A percentile compares a stretch with the other conserved stretches of the same genome.
Evolutionary conservation across 2,329 filamentous ascomycete species (phyloP).

Genomic region (Xylaria polymorpha): DNA sequence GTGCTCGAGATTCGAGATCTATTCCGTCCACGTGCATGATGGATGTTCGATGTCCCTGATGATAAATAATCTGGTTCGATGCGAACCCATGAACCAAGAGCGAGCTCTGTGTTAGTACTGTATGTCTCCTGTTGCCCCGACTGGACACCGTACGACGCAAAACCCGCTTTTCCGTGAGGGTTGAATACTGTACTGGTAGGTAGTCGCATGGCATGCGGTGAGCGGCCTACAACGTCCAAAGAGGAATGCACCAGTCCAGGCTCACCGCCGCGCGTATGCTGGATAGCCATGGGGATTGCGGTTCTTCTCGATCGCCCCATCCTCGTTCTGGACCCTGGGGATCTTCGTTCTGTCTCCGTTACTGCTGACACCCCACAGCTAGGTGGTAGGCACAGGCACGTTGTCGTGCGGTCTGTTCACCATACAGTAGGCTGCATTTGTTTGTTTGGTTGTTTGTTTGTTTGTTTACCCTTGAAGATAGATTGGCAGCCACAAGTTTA

Average conservation of each 20-base stretch:
- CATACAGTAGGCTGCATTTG: constrained; percentile 3
- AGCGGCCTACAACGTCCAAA: constrained; percentile 2
- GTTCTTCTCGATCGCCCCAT: constrained; percentile 28
- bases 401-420: constrained; percentile 4
- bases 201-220: constrained; percentile 27
- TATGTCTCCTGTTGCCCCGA: constrained; percentile 15
- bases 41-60: constrained; percentile 21
- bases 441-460: constrained; percentile 8
- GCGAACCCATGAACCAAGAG: constrained; percentile 14
- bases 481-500: constrained; percentile 4
- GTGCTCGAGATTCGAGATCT: constrained; percentile 39
- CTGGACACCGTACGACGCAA: background rate
- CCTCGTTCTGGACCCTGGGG: constrained; percentile 29
- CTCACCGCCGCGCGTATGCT: constrained; percentile 26
- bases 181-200: too few species aligned
- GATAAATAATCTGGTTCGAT: constrained; percentile 12
- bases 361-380: background rate
- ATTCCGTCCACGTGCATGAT: constrained; percentile 46
- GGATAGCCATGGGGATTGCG: constrained; percentile 26
- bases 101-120: constrained; percentile 12
- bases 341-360: constrained; percentile 30
- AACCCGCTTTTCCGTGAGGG: constrained; percentile 18
- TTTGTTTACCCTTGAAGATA: background rate
- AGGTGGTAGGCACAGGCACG: background rate
- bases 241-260: background rate